Conservation (phyloP, 2,329 filamentous ascomycete genomes). For the Dryadomyces quercus-mongolicae region DNA sequence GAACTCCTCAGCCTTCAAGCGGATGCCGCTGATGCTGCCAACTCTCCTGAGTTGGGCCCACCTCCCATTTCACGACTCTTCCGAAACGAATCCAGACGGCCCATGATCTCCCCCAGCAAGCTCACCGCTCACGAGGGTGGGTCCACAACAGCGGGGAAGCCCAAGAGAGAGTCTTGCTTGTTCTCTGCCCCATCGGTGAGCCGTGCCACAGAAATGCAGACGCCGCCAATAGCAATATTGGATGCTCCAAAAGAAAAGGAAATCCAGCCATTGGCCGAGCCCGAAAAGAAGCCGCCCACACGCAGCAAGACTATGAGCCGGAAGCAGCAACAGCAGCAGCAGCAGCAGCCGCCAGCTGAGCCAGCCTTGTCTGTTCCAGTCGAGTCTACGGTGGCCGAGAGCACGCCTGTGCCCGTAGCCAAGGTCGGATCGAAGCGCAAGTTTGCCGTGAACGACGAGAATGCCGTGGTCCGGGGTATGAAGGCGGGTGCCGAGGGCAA, state of each 20-base stretch:
- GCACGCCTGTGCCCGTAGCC: neutral
- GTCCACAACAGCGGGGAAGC: neutral
- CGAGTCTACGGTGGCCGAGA: neutral
- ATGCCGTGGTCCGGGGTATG: conserved; percentile 22
- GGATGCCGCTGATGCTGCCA: conserved; percentile 34
- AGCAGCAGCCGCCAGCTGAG: neutral
- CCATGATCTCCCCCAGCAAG: conserved; percentile 22
- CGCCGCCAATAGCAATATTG: neutral
- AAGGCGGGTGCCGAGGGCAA: conserved; percentile 18
- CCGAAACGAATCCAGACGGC: conserved; percentile 1
- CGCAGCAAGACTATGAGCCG: neutral
- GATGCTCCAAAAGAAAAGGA: neutral
- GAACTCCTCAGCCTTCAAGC: conserved; percentile 49
- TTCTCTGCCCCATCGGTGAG: neutral
- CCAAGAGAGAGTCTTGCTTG: neutral
- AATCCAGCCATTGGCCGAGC: neutral
- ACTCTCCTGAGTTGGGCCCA: conserved; percentile 59
- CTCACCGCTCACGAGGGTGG: neutral
- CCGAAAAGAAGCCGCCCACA: neutral
- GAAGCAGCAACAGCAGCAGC: too few species aligned
- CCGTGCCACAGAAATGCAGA: neutral
- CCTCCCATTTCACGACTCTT: conserved; percentile 43
- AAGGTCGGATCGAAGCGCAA: conserved; percentile 48
- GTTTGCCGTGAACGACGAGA: conserved; percentile 41
- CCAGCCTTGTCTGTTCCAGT: neutral